Evolutionary conservation across 208 protist genomes (phyloP).

Genomic region (Sergeia podlipaevii): DNA sequence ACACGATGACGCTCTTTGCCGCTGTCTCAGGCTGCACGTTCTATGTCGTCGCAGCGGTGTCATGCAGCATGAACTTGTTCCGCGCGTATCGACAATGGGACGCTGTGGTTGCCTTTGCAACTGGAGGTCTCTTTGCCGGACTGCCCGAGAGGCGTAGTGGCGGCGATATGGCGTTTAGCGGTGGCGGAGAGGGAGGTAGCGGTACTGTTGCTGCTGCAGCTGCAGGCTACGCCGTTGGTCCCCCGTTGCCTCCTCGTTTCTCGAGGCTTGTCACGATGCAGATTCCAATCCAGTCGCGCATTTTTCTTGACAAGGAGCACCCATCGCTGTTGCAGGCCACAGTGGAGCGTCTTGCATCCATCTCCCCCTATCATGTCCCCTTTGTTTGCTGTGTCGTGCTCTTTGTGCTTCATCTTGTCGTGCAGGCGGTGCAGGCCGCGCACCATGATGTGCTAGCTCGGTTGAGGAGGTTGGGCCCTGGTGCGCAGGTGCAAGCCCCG

Average conservation of each 20-base stretch:
- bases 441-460: slow-evolving; percentile 47
- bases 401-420: slow-evolving; percentile 23
- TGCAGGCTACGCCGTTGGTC: no score
- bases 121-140: background rate
- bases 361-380: background rate
- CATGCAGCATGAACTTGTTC: slow-evolving; percentile 14
- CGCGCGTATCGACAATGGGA: background rate
- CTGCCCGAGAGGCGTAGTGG: no score
- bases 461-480: no score
- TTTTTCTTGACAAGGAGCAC: no score
- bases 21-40: slow-evolving; percentile 64
- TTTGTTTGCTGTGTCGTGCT: slow-evolving; percentile 2
- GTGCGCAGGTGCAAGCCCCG: background rate
- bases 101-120: background rate
- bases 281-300: no score
- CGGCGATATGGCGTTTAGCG: no score
- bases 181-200: no score
- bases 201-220: no score
- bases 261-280: no score
- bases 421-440: slow-evolving; percentile 50
- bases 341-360: background rate
- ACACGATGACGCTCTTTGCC: slow-evolving; percentile 70
- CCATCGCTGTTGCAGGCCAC: slow-evolving; percentile 2
- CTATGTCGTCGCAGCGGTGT: slow-evolving; percentile 63
- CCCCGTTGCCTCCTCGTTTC: no score